Evolutionary conservation across 805 yeast genomes (phyloP).

Genomic region (Candida pini): DNA sequence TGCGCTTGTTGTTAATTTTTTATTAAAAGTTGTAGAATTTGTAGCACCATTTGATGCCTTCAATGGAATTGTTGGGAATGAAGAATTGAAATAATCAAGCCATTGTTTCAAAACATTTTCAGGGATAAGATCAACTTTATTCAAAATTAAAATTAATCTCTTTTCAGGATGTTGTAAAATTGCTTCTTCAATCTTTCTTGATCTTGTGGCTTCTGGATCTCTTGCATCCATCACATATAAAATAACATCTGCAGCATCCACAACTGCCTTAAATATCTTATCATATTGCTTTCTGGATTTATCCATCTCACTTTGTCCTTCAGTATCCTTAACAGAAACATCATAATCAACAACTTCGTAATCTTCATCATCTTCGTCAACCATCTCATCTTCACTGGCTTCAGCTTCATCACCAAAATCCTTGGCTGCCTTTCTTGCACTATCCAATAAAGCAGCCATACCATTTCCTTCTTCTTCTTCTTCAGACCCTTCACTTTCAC

Average conservation of each 20-base stretch:
- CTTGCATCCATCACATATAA: constrained; percentile 95
- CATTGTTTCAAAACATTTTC: constrained; percentile 77
- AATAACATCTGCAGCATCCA: constrained; percentile 86
- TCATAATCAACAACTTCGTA: constrained; percentile 48
- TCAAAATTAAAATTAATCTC: constrained; percentile 77
- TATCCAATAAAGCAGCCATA: constrained; percentile 78
- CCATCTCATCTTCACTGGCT: constrained; percentile 31
- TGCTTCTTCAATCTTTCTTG: constrained; percentile 85
- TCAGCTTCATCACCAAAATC: constrained; percentile 56
- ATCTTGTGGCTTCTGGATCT: constrained; percentile 93
- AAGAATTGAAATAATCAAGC: constrained; percentile 69
- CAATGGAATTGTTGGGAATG: constrained; percentile 90
- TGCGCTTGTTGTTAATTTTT: constrained; percentile 60
- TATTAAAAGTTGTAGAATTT: constrained; percentile 63
- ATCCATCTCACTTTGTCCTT: constrained; percentile 47
- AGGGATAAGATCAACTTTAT: constrained; percentile 92
- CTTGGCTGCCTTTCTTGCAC: constrained; percentile 85
- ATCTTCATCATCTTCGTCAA: constrained; percentile 39
- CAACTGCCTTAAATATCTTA: constrained; percentile 87
- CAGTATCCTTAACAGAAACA: constrained; percentile 36
- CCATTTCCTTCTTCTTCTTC: constrained; percentile 39
- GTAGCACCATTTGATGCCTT: constrained; percentile 74
- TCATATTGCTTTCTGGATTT: constrained; percentile 88
- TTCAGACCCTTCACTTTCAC: constrained; percentile 36
- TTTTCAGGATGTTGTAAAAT: constrained; percentile 76